These are phyloP conservation scores for Lasiodiplodia sp. DNA, from an alignment of 2,329 filamentous ascomycete genomes.

Conservation along the genomic window DNA sequence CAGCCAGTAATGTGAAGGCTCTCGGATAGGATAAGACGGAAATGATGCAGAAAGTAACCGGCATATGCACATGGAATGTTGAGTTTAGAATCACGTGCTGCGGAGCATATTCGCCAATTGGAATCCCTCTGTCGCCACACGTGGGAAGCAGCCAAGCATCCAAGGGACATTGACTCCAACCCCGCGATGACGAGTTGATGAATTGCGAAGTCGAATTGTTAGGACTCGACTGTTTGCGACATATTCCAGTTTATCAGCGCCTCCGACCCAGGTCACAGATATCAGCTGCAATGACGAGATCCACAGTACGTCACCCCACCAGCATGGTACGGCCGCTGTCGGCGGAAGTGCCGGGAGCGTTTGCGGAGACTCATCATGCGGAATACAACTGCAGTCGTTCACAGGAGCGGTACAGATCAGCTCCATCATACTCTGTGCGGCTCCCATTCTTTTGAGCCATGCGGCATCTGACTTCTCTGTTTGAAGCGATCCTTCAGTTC, in stretches of 20 bases:
- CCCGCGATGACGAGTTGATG: background rate
- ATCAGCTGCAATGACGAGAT: constrained; percentile 15
- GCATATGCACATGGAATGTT: background rate
- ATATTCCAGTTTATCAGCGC: background rate
- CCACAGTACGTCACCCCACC: constrained; percentile 18
- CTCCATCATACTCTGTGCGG: constrained; percentile 5
- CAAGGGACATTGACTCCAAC: background rate
- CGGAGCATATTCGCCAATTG: background rate
- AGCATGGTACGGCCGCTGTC: background rate
- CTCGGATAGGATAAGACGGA: background rate
- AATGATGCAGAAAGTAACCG: background rate
- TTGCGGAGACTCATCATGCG: background rate
- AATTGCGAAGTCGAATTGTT: background rate
- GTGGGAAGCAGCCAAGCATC: background rate
- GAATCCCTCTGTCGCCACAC: background rate
- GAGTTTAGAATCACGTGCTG: background rate
- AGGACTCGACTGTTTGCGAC: background rate
- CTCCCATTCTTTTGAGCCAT: background rate
- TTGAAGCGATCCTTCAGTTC: constrained; percentile 12
- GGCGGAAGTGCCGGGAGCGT: constrained; percentile 8
- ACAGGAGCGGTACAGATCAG: background rate
- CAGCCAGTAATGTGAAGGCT: background rate
- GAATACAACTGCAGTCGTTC: background rate
- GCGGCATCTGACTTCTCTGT: constrained; percentile 14
- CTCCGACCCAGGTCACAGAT: background rate